These are phyloP conservation scores for Plectosphaerella cucumerina DNA, from an alignment of 2,329 filamentous ascomycete species.

Conservation along the genomic window DNA sequence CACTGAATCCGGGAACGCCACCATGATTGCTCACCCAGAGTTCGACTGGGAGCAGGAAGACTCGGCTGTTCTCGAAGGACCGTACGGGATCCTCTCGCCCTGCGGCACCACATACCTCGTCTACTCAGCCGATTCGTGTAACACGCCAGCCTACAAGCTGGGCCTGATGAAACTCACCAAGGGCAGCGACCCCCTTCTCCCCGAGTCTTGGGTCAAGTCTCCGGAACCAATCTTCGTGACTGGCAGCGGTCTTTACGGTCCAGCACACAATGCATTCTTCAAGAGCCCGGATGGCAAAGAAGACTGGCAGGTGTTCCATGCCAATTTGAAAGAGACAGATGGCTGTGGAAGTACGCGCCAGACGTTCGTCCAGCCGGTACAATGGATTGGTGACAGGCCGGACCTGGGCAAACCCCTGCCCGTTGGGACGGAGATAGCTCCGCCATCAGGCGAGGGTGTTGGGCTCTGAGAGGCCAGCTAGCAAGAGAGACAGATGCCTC, in stretches of 20 bases:
- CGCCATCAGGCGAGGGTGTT: neutral
- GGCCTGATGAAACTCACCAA: conserved; percentile 8
- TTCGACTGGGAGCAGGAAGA: conserved; percentile 11
- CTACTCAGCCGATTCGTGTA: conserved; percentile 15
- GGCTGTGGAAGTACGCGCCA: conserved; percentile 7
- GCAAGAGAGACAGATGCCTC: too few species aligned
- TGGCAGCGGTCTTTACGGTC: conserved; percentile 12
- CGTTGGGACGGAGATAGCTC: conserved; percentile 1
- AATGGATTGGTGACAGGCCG: conserved; percentile 7
- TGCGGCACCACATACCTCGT: conserved; percentile 11
- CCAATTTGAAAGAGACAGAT: conserved; percentile 6
- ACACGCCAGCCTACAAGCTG: conserved; percentile 12
- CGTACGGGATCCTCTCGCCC: conserved; percentile 10
- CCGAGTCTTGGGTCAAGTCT: conserved; percentile 11
- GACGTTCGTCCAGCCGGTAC: conserved; percentile 12
- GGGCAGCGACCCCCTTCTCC: conserved; percentile 8
- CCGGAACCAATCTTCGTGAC: conserved; percentile 9
- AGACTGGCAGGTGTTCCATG: conserved; percentile 15
- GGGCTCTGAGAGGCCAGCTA: too few species aligned
- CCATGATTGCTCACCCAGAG: conserved; percentile 12
- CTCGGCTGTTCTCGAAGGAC: conserved; percentile 12
- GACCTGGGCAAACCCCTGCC: neutral
- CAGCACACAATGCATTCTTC: conserved; percentile 16
- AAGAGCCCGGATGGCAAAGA: conserved; percentile 15
- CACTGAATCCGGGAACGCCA: conserved; percentile 7